Conservation (phyloP, 1,284 basidiomycete species). For the Apiotrichum mycotoxinovorans region DNA sequence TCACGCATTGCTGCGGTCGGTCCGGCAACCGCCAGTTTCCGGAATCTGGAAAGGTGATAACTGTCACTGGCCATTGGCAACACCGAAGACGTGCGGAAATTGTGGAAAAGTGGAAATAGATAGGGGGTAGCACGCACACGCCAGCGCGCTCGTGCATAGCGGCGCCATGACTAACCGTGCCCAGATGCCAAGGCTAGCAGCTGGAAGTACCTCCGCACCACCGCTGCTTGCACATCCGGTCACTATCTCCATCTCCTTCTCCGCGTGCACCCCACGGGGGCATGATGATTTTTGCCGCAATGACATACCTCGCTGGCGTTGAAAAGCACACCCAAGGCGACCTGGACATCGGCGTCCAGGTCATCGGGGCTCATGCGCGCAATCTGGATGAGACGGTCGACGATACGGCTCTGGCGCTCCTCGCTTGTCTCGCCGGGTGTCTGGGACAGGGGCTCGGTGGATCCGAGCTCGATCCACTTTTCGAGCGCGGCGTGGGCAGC, state of each 20-base stretch:
- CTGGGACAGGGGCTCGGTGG: constrained; percentile 16
- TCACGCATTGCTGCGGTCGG: neutral
- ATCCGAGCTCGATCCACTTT: constrained; percentile 63
- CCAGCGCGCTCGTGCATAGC: no score
- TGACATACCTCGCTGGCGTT: constrained; percentile 75
- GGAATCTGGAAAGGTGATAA: neutral
- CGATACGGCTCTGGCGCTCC: constrained; percentile 34
- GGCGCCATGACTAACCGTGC: neutral
- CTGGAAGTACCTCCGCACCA: neutral
- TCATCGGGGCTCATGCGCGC: constrained; percentile 51
- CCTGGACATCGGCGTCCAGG: constrained; percentile 90
- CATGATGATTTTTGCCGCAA: neutral
- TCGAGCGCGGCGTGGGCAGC: constrained; percentile 74
- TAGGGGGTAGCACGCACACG: no score
- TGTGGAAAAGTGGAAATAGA: no score
- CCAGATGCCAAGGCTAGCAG: neutral
- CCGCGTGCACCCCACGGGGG: neutral
- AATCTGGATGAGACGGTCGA: constrained; percentile 49
- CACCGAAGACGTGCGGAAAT: no score
- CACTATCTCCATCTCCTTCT: neutral
- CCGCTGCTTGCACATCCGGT: neutral
- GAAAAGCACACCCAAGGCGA: constrained; percentile 88
- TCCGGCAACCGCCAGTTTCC: neutral
- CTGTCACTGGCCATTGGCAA: neutral
- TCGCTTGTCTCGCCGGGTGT: constrained; percentile 13